Base-by-base conservation (phyloP, 2,329 filamentous ascomycete genomes). In the Ustilaginoidea virens region DNA sequence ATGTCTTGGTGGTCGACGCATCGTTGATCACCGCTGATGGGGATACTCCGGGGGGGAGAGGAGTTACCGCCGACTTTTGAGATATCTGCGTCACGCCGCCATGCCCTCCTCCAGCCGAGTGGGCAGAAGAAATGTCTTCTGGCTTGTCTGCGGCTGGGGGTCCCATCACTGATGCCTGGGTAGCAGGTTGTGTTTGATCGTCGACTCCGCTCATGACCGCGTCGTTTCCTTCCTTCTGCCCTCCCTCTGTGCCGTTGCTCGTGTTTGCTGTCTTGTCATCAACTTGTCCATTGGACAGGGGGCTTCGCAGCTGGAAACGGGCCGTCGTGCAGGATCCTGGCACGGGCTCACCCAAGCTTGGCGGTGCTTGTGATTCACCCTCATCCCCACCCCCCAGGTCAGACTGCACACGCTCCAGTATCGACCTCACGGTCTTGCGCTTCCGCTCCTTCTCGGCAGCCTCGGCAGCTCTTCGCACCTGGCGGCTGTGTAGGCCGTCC, bases 1-100 rank as follows among this genome's bases (percentile, higher is more conserved):
- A 82, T 2, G 80, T 86, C 54, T 92, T 90, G n/a, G 86, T 93
- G 1, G 86, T 92, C 2, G 85, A 92, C 2, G 85, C 87, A 44
- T 92, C 85, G 43, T 96, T 94, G 30, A 75, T 58, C 33, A 67
- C 51, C 9, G 65, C 66, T 16, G 66, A 69, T 10, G 69, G 69
- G 4, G 68, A 69, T 30, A 71, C 56, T 4, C 67, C 70, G 0
- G 61, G 54, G 1, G 71, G 67, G 3, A 76, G 50, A 13, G 66
- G 56, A 11, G 69, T 73, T 25, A 75, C 52, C 1, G 58, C 63
- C 4, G 75, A 78, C 25, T 63, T 56, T 46, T 80, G 79, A 1
- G 78, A 80, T 14, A 74, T 59, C 34, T 72, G 69, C 3, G 64
- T 67, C 40, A 55, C 70, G 33, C 48, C 69, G 1, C 53, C 45